Evolutionary conservation across 257 asterid species (phyloP).

Genomic region (Ocimum tenuiflorum): DNA sequence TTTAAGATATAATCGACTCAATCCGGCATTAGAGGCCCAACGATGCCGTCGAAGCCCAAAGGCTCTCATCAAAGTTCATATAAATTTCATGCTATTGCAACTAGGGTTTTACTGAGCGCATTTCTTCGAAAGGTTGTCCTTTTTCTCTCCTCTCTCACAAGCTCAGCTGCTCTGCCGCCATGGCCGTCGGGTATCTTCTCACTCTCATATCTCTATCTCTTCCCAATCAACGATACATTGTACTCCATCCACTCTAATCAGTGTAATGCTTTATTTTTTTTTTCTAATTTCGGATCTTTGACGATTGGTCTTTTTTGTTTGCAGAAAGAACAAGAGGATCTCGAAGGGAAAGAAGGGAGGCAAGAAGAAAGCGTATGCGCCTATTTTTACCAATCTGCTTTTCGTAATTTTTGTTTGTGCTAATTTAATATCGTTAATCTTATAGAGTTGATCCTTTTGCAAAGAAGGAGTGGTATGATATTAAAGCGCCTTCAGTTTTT

Average conservation of each 20-base stretch:
- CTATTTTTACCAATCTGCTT: neutral
- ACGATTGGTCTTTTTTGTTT: neutral
- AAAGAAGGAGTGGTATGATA: slow-evolving; percentile 67
- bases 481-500: slow-evolving; percentile 55
- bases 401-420: neutral
- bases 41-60: no score
- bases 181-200: slow-evolving; percentile 46
- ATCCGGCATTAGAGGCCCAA: no score
- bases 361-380: slow-evolving; percentile 52
- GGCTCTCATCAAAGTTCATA: neutral
- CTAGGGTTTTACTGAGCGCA: slow-evolving; percentile 32
- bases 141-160: neutral
- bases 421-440: neutral
- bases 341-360: slow-evolving; percentile 73
- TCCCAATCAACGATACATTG: neutral
- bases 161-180: slow-evolving; percentile 16
- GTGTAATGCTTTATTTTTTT: neutral
- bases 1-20: no score
- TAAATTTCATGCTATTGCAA: neutral
- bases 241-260: neutral
- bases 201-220: neutral
- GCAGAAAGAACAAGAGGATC: slow-evolving; percentile 63
- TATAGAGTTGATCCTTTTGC: slow-evolving; percentile 47
- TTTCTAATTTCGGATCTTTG: neutral
- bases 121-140: neutral